Conservation (phyloP, 495 filamentous ascomycete species). For the Neurospora sp. region DNA sequence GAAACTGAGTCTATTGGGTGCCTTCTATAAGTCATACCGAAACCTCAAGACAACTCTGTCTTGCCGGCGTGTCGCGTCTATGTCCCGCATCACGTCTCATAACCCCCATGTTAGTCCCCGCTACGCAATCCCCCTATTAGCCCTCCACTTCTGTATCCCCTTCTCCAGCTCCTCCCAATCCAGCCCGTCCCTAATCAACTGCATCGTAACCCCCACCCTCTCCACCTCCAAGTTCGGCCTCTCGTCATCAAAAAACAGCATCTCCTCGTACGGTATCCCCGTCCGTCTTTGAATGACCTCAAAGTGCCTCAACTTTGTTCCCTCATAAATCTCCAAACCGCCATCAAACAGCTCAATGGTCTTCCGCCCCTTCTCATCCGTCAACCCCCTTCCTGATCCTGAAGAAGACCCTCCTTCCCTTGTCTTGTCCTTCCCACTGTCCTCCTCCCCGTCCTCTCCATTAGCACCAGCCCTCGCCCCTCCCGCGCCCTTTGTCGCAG, state of each 20-base stretch:
- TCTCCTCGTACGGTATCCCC: constrained; percentile 62
- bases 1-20: neutral
- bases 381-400: neutral
- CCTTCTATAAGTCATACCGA: neutral
- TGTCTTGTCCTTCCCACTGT: neutral
- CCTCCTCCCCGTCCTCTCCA: neutral
- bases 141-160: constrained; percentile 72
- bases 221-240: constrained; percentile 77
- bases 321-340: constrained; percentile 81
- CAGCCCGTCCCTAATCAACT: constrained; percentile 69
- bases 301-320: constrained; percentile 80
- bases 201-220: constrained; percentile 73
- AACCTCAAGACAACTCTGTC: neutral
- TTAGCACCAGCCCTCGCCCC: neutral
- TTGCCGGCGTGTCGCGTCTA: neutral
- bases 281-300: constrained; percentile 56
- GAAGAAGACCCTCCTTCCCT: neutral
- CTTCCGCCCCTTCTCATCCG: constrained; percentile 32
- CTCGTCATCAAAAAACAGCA: constrained; percentile 98
- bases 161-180: constrained; percentile 68
- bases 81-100: neutral
- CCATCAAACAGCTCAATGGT: constrained; percentile 72
- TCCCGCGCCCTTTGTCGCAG: neutral
- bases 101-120: neutral
- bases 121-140: constrained; percentile 40